Percentiles rank a stretch among this genome's conserved stretches.
phyloP scores from a whole-genome alignment of 345 rosid species.

The Camelina neglecta region DNA sequence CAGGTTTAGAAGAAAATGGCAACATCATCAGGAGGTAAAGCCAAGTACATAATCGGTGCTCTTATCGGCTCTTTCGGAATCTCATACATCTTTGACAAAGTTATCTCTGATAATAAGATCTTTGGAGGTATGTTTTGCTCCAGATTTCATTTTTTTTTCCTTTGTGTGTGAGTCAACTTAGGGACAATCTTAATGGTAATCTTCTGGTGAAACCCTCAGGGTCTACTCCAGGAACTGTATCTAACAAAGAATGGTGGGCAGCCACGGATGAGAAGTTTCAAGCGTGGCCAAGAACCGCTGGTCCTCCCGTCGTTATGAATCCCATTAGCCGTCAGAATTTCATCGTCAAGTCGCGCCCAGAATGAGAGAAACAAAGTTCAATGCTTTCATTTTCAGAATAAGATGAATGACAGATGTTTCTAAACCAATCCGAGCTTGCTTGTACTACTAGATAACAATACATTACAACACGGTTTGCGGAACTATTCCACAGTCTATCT shows the following conservation, averaged over 20 bases:
- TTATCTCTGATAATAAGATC: conserved; percentile 69
- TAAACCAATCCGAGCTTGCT: conserved; percentile 24
- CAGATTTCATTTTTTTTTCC: neutral
- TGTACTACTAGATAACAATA: conserved; percentile 42
- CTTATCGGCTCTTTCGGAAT: conserved; percentile 64
- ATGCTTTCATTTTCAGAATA: neutral
- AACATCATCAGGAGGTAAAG: conserved; percentile 36
- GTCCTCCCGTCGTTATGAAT: conserved; percentile 94
- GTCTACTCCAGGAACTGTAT: conserved; percentile 68
- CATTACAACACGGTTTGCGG: conserved; percentile 39
- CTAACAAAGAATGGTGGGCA: conserved; percentile 80
- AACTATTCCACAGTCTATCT: conserved; percentile 31
- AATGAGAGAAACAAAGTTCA: conserved; percentile 17
- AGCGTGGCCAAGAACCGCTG: conserved; percentile 98
- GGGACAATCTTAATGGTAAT: neutral
- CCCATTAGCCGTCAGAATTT: conserved; percentile 94
- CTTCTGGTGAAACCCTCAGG: conserved; percentile 49
- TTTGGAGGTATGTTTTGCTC: conserved; percentile 68
- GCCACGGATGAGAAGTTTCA: conserved; percentile 89
- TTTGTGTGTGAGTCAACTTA: neutral
- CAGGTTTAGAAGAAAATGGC: conserved; percentile 37
- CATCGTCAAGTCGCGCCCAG: conserved; percentile 59
- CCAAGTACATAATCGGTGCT: conserved; percentile 64
- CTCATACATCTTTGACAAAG: conserved; percentile 61
- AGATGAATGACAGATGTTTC: conserved; percentile 21